These are phyloP conservation scores for Colletotrichum sp. DNA, from an alignment of 2,329 filamentous ascomycete species.

Conservation along the genomic window DNA sequence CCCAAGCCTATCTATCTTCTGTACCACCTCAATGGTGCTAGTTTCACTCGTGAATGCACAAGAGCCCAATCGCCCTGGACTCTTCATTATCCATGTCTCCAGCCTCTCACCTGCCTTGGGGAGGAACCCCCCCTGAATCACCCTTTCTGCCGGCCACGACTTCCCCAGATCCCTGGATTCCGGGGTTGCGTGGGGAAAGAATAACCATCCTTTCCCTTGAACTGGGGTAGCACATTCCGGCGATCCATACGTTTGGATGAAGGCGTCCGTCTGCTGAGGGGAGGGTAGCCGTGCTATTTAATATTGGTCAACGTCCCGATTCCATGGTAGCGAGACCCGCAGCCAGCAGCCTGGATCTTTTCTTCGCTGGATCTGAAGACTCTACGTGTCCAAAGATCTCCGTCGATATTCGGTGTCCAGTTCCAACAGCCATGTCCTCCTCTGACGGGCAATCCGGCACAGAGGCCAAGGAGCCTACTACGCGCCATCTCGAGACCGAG, in stretches of 20 bases:
- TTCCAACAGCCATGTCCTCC: not conserved
- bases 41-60: not conserved
- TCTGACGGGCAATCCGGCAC: not conserved
- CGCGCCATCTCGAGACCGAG: conserved; percentile 34
- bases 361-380: not conserved
- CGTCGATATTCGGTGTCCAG: not conserved
- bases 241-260: not conserved
- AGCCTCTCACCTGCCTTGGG: not conserved
- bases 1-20: not conserved
- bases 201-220: not conserved
- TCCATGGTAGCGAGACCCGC: not conserved
- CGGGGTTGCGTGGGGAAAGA: not conserved
- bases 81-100: not conserved
- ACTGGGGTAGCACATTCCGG: not conserved
- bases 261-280: not conserved
- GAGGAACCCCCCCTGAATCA: not conserved
- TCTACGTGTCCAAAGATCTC: not conserved
- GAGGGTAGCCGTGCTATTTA: not conserved
- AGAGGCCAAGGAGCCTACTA: not conserved
- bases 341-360: not conserved
- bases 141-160: not conserved
- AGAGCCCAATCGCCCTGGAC: not conserved
- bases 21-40: not conserved
- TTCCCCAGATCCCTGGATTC: not conserved
- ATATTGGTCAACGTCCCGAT: not conserved